Conservation (phyloP, 768 basidiomycete species). For the Mycena crocata region DNA sequence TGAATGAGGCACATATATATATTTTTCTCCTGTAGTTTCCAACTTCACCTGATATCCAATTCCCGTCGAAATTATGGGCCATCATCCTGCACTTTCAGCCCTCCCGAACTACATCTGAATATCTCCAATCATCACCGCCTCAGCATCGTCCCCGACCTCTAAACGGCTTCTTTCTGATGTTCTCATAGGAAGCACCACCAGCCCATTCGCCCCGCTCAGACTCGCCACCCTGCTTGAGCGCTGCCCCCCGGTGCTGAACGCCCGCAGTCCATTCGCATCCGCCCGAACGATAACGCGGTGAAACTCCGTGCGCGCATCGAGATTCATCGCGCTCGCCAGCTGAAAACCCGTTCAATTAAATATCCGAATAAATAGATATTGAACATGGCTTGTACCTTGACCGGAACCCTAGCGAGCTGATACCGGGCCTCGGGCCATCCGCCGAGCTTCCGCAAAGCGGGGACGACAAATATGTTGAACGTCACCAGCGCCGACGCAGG, state of each 20-base stretch:
- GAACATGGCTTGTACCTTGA: conserved; percentile 60
- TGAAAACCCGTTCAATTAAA: conserved; percentile 39
- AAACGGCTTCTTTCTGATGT: conserved; percentile 49
- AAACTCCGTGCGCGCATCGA: conserved; percentile 84
- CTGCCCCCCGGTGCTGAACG: conserved; percentile 88
- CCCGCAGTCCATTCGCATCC: conserved; percentile 61
- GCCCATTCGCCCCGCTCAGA: conserved; percentile 82
- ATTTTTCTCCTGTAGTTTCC: too few relatives aligned
- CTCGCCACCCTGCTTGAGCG: conserved; percentile 86
- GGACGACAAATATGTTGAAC: conserved; percentile 87
- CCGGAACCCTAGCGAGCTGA: conserved; percentile 71
- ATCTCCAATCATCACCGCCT: conserved; percentile 81
- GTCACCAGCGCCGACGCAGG: conserved; percentile 90
- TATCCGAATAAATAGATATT: conserved; percentile 3
- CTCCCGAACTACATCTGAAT: too few relatives aligned
- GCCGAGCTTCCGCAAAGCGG: conserved; percentile 78
- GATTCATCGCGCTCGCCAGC: conserved; percentile 70
- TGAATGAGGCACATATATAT: too few relatives aligned
- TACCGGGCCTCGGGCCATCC: conserved; percentile 69
- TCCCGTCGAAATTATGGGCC: too few relatives aligned
- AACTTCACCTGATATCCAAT: too few relatives aligned
- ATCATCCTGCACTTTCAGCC: too few relatives aligned
- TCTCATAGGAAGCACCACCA: conserved; percentile 73
- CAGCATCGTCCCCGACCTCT: conserved; percentile 64
- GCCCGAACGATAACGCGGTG: conserved; percentile 79